Conservation (phyloP, 2,329 filamentous ascomycete genomes). For the Tricladium varicosporioides region DNA sequence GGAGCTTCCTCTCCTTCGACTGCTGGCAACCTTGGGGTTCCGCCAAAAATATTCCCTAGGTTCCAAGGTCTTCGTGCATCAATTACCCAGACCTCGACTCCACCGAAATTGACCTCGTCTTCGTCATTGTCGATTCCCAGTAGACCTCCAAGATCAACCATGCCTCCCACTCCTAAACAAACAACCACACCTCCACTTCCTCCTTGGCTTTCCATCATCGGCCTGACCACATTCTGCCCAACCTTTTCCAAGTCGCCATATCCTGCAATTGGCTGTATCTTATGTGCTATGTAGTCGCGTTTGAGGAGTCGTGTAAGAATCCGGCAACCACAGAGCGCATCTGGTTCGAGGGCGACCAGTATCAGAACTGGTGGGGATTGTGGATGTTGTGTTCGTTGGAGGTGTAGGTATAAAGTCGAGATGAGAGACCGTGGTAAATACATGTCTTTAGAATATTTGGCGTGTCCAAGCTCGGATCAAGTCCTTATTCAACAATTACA, state of each 20-base stretch:
- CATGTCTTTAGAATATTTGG: conserved; percentile 52
- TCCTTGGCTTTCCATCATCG: conserved; percentile 82
- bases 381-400: conserved; percentile 83
- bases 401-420: conserved; percentile 86
- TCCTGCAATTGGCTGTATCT: conserved; percentile 91
- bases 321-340: conserved; percentile 91
- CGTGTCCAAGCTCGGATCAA: conserved; percentile 16
- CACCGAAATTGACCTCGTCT: conserved; percentile 66
- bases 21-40: conserved; percentile 52
- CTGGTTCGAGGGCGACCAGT: conserved; percentile 89
- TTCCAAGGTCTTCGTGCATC: conserved; percentile 95
- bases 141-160: conserved; percentile 81
- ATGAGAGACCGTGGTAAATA: conserved; percentile 90
- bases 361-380: conserved; percentile 87
- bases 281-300: conserved; percentile 96
- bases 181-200: conserved; percentile 87
- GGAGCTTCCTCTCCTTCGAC: conserved; percentile 40
- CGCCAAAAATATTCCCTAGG: conserved; percentile 86
- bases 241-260: conserved; percentile 85
- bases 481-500: too few species aligned
- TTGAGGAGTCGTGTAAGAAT: conserved; percentile 93
- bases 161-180: conserved; percentile 87
- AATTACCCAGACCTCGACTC: conserved; percentile 94
- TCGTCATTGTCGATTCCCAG: conserved; percentile 71
- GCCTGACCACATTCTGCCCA: conserved; percentile 74